phyloP scores from a whole-genome alignment of 805 yeast genomes.

The Candida loeiensis region DNA sequence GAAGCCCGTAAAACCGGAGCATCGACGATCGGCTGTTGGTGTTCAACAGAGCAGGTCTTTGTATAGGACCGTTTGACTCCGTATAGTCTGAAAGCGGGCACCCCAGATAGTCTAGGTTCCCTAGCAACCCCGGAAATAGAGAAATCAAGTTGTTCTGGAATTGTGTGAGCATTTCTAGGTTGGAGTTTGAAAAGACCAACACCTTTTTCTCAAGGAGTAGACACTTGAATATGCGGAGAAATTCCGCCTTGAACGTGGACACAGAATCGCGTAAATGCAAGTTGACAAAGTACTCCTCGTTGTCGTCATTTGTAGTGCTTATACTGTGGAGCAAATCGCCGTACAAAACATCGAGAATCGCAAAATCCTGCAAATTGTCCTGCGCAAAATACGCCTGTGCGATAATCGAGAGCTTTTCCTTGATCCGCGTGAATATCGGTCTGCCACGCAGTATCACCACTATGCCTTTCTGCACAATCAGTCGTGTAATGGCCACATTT shows the following conservation, averaged over 20 bases:
- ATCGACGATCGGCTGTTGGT: conserved; percentile 78
- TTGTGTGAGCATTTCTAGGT: conserved; percentile 76
- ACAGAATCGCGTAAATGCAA: conserved; percentile 66
- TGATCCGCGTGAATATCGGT: conserved; percentile 84
- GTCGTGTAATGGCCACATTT: conserved; percentile 69
- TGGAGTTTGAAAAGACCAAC: conserved; percentile 67
- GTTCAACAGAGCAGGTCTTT: conserved; percentile 62
- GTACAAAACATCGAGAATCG: conserved; percentile 64
- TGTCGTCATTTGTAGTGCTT: conserved; percentile 15
- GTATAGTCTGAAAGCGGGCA: conserved; percentile 62
- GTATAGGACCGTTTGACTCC: conserved; percentile 47
- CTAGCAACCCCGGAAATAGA: conserved; percentile 74
- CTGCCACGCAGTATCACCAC: conserved; percentile 75
- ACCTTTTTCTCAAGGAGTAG: conserved; percentile 71
- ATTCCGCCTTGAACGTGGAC: conserved; percentile 52
- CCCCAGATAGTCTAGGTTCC: conserved; percentile 71
- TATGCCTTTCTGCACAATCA: conserved; percentile 86
- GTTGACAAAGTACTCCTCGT: conserved; percentile 54
- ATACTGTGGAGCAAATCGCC: conserved; percentile 50
- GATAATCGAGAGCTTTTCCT: conserved; percentile 85
- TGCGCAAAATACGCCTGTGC: conserved; percentile 85
- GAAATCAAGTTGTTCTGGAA: conserved; percentile 81
- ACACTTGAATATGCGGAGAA: conserved; percentile 70
- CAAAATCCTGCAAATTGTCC: conserved; percentile 66
- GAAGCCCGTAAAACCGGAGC: conserved; percentile 79